A percentile compares a stretch with the other conserved stretches of the same genome.
These are phyloP conservation scores for Laburnicola sp. DNA, from an alignment of 2,329 filamentous ascomycete genomes.

Conservation along the genomic window DNA sequence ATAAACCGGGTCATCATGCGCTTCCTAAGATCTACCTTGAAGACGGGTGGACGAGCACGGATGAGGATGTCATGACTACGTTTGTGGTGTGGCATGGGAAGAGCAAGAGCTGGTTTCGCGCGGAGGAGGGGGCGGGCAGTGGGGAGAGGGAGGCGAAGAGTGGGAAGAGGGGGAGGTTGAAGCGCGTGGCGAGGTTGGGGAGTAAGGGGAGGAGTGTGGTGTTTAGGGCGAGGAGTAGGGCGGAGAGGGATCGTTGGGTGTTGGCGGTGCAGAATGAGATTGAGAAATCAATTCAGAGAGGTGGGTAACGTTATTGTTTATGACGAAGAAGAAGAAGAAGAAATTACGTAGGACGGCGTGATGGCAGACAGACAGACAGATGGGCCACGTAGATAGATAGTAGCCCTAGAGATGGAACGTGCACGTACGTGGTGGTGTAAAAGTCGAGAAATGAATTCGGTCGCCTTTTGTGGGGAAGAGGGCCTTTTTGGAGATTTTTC, in stretches of 20 bases:
- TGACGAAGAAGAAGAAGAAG: too few relatives aligned
- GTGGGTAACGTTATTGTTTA: too few relatives aligned
- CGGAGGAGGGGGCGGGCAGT: constrained; percentile 36
- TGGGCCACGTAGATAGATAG: too few relatives aligned
- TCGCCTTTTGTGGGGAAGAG: too few relatives aligned
- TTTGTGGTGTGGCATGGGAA: constrained; percentile 69
- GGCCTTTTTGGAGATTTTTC: too few relatives aligned
- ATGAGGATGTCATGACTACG: constrained; percentile 67
- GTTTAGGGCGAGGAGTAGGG: constrained; percentile 65
- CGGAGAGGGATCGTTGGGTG: constrained; percentile 70
- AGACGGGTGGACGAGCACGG: constrained; percentile 63
- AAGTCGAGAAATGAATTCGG: too few relatives aligned
- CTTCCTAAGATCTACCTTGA: constrained; percentile 63
- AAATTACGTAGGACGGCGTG: too few relatives aligned
- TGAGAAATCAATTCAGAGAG: too few relatives aligned
- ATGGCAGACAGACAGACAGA: too few relatives aligned
- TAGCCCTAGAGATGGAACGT: too few relatives aligned
- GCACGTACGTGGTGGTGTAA: too few relatives aligned
- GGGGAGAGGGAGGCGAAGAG: constrained; percentile 36
- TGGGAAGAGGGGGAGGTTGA: constrained; percentile 56
- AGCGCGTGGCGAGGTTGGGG: constrained; percentile 63
- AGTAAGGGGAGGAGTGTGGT: constrained; percentile 65
- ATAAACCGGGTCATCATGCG: constrained; percentile 62
- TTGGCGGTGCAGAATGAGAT: constrained; percentile 68
- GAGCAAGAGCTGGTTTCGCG: constrained; percentile 59